These are phyloP conservation scores for Didymella exigua DNA, from an alignment of 2,329 filamentous ascomycete species.

Conservation along the genomic window DNA sequence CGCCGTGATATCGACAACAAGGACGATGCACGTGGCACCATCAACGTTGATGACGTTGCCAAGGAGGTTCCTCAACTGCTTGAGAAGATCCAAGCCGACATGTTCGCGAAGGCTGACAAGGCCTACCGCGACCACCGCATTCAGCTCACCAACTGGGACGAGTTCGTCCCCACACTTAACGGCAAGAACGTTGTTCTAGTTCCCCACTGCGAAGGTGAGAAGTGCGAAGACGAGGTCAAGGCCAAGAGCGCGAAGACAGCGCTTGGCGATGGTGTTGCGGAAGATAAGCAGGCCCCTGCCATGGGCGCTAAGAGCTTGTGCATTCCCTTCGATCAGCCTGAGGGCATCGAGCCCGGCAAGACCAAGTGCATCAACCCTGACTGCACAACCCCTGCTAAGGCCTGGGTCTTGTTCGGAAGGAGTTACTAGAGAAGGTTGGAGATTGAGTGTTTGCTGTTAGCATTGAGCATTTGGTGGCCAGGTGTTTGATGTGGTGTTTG, in stretches of 20 bases:
- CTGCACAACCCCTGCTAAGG: slow-evolving; percentile 75
- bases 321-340: slow-evolving; percentile 85
- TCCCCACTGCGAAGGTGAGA: slow-evolving; percentile 80
- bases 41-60: slow-evolving; percentile 74
- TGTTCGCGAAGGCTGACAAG: slow-evolving; percentile 76
- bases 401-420: slow-evolving; percentile 89
- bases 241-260: slow-evolving; percentile 82
- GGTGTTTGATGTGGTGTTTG: slow-evolving; percentile 27
- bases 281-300: slow-evolving; percentile 74
- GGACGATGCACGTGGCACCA: slow-evolving; percentile 61
- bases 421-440: slow-evolving; percentile 44
- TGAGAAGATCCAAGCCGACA: slow-evolving; percentile 85
- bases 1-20: slow-evolving; percentile 87
- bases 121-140: slow-evolving; percentile 82
- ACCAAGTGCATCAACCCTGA: slow-evolving; percentile 93
- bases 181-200: slow-evolving; percentile 91
- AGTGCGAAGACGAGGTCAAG: slow-evolving; percentile 95
- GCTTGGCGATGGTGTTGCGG: slow-evolving; percentile 68
- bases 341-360: slow-evolving; percentile 75
- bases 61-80: slow-evolving; percentile 79
- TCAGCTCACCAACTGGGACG: slow-evolving; percentile 81
- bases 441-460: slow-evolving; percentile 7
- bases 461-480: slow-evolving; percentile 28
- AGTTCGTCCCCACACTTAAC: slow-evolving; percentile 89
- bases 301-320: slow-evolving; percentile 80